A percentile compares a stretch with the other conserved stretches of the same genome.
These are phyloP conservation scores for Tetrapisispora iriomotensis DNA, from an alignment of 805 yeast species.

Conservation along the genomic window DNA sequence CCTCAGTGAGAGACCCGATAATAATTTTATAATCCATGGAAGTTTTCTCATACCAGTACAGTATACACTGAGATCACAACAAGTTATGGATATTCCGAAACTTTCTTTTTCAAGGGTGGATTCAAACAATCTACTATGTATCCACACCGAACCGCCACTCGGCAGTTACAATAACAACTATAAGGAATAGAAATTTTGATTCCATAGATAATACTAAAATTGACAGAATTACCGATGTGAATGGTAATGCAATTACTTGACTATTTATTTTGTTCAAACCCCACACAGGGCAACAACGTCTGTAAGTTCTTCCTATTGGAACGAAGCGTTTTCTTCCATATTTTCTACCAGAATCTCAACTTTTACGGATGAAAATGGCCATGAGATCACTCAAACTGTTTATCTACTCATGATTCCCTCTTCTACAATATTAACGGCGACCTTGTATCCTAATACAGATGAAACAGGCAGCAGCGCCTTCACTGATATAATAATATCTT, in stretches of 20 bases:
- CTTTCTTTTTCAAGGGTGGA: slow-evolving; percentile 1
- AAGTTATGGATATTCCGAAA: slow-evolving; percentile 1
- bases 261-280: not conserved
- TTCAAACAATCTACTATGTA: not conserved
- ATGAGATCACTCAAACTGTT: not conserved
- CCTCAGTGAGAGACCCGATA: not conserved
- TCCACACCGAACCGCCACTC: not conserved
- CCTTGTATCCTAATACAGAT: too few species aligned
- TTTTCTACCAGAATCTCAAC: not conserved
- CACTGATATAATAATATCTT: too few species aligned
- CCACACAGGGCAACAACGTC: not conserved
- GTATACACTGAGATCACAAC: not conserved
- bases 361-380: not conserved
- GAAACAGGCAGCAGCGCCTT: too few species aligned
- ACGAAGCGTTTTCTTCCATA: not conserved
- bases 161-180: not conserved
- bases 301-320: not conserved
- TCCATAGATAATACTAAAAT: slow-evolving; percentile 4
- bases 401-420: too few species aligned
- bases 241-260: slow-evolving; percentile 4
- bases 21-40: not conserved
- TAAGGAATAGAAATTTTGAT: not conserved
- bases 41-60: not conserved
- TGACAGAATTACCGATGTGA: slow-evolving; percentile 5
- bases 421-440: too few species aligned